Evolutionary conservation across 2,329 filamentous ascomycete species (phyloP), one percentile per base, ranked within the genome.

Genomic region (Penicillium psychrosexuale): DNA sequence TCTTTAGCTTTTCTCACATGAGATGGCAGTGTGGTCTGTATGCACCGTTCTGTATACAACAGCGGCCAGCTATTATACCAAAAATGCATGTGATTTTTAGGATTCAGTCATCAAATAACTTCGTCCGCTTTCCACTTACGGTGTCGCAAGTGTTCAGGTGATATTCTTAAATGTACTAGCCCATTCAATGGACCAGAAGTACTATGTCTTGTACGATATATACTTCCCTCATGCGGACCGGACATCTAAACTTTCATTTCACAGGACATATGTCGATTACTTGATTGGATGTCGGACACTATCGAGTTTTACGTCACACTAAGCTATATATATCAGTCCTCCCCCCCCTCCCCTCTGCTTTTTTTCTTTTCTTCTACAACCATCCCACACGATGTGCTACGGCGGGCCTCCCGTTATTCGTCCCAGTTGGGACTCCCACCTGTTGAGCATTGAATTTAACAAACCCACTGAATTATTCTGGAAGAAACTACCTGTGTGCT

Each of bases 351-450:
- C 17, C 5, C 3, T 17, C 27, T 31, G 8, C 40, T 17, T 38
- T 24, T 46, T 51, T 47, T 17, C 19, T 38, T 51, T 51, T 15
- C 49, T 46, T 30, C 39, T 46, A 30, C 40, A 30, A 22, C 33
- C 40, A 51, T 51, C 49, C 40, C 40, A 46, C 30, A 38, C 33
- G n/a, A 47, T 51, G 49, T 46, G n/a, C 33, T 7, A 9, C 33
- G 15, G 19, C 15, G 27, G 42, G 17, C 5, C 5, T 12, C 33
- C 13, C 17, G 13, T 33, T 8, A 5, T 24, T 51, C 24, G 31
- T 17, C 12, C 27, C 19, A 7, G 19, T 6, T 43, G 37, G 37
- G 19, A 42, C 28, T 34, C 19, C 11, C 37, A 34, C 19, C 37
- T 34, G 15, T 31, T 28, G 42, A 36, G 5, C 8, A 30, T 37